Base-by-base conservation (phyloP, 805 yeast species). In the Huiozyma sinensis region DNA sequence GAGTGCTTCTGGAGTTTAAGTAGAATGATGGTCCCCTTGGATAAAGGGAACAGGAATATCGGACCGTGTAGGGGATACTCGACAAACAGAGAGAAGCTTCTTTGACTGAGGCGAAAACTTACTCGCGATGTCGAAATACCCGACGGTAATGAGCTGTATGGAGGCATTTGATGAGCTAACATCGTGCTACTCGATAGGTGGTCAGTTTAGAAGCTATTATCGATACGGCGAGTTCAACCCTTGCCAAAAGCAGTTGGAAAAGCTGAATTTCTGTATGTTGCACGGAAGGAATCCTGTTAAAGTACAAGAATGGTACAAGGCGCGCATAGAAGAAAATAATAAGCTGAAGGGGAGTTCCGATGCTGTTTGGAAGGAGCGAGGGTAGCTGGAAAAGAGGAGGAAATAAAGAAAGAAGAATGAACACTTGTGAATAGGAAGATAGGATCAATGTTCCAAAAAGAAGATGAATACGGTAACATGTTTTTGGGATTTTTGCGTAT, bases 141-240 rank as follows among this genome's bases (percentile, higher is more conserved):
- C 65, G 54, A 58, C 68, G 6, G 70, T 71, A n/a, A 76, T 82
- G 88, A 73, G 76, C 41, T 82, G 90, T 56, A 69, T 81, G 43
- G 86, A 90, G 38, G 92, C 92, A 1, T 81, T 89, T 63, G 95
- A 89, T 61, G 95, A 87, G 56, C 68, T 89, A 24, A 72, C 88
- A 39, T 80, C 77, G 39, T 90, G 97, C 60, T 87, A 84, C 65
- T 84, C 97, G 0, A 58, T 89, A 3, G 97, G 95, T 3, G 97
- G 97, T 0, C 96, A 89, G 58, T 66, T 85, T 17, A 75, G 94
- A 47, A 75, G 83, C 63, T 83, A 83, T 55, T 90, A 89, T 59
- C 69, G 97, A 44, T 83, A 78, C 57, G 97, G 97, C 2, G 77
- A 79, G 37, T 72, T 86, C 54, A 78, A 80, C 41, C 68, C 76